These are phyloP conservation scores for Fimicolochytrium jonesii DNA, from an alignment of 192 early-diverging fungal species.

Conservation along the genomic window DNA sequence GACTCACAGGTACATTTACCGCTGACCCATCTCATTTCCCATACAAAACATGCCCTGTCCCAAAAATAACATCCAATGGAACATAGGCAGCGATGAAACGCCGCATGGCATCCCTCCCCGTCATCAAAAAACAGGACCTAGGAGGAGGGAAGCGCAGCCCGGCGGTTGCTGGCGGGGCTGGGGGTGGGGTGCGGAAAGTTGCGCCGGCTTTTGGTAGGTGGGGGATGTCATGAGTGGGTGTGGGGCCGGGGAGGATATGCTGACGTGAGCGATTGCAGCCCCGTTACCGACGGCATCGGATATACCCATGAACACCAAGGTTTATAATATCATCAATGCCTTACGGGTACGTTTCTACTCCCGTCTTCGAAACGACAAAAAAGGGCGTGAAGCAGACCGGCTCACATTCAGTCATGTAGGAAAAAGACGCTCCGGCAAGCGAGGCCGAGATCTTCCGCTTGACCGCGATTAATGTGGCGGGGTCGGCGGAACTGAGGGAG, in stretches of 20 bases:
- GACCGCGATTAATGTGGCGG: constrained; percentile 11
- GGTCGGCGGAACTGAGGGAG: constrained; percentile 2
- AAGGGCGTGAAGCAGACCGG: neutral
- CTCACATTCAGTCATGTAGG: neutral
- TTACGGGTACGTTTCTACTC: neutral
- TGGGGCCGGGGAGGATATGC: neutral
- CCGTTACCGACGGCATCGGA: neutral
- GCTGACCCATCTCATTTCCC: neutral
- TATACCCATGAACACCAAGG: constrained; percentile 14
- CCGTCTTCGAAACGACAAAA: neutral
- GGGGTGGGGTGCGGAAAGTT: neutral
- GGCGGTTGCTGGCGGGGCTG: neutral
- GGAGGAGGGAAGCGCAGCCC: neutral
- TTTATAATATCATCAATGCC: constrained; percentile 25
- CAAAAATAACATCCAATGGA: too few species aligned
- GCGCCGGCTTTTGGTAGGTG: too few species aligned
- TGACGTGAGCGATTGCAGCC: neutral
- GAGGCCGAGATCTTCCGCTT: constrained; percentile 19
- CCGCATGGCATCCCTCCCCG: constrained; percentile 15
- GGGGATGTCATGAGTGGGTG: neutral
- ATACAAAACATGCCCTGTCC: neutral
- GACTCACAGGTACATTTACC: neutral
- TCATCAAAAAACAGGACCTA: constrained; percentile 12
- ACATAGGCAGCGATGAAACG: constrained; percentile 17
- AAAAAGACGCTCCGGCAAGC: constrained; percentile 8